These are phyloP conservation scores for Fusarium miscanthi DNA, from an alignment of 2,329 filamentous ascomycete genomes.

Conservation along the genomic window DNA sequence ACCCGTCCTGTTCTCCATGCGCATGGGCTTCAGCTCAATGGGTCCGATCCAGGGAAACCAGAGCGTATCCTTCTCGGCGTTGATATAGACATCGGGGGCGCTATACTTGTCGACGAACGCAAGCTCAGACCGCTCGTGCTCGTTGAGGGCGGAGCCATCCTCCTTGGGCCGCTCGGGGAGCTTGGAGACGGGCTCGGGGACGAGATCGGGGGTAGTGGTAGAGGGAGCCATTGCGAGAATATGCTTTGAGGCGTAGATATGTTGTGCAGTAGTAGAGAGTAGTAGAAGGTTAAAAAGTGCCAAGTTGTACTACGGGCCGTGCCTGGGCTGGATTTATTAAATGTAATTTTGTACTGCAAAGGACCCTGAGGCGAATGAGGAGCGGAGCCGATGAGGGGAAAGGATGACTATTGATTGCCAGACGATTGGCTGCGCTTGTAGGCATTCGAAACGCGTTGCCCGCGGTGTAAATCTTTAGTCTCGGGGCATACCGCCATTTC, in stretches of 20 bases:
- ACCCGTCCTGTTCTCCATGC: conserved; percentile 34
- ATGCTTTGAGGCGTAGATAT: not conserved
- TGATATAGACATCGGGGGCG: conserved; percentile 43
- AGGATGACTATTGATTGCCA: conserved; percentile 21
- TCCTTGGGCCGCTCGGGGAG: conserved; percentile 21
- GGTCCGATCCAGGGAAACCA: conserved; percentile 40
- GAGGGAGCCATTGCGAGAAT: conserved; percentile 21
- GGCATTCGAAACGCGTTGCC: conserved; percentile 10
- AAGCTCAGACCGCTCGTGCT: conserved; percentile 24
- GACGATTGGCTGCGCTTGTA: conserved; percentile 13
- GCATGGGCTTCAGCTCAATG: conserved; percentile 33
- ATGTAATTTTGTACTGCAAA: not conserved
- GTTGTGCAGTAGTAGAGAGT: conserved; percentile 2
- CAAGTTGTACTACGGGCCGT: conserved; percentile 19
- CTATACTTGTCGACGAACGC: conserved; percentile 44
- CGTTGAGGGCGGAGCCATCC: conserved; percentile 14
- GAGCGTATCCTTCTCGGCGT: conserved; percentile 32
- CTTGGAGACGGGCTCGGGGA: conserved; percentile 20
- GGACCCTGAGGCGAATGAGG: not conserved
- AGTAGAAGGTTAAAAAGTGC: conserved; percentile 12
- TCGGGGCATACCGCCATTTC: conserved; percentile 29
- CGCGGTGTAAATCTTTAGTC: conserved; percentile 9
- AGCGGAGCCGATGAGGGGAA: conserved; percentile 13
- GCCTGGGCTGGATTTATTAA: conserved; percentile 14
- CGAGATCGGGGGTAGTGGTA: conserved; percentile 21